Conservation (phyloP, 2,329 filamentous ascomycete species). For the Chrysoporthe cubensis region DNA sequence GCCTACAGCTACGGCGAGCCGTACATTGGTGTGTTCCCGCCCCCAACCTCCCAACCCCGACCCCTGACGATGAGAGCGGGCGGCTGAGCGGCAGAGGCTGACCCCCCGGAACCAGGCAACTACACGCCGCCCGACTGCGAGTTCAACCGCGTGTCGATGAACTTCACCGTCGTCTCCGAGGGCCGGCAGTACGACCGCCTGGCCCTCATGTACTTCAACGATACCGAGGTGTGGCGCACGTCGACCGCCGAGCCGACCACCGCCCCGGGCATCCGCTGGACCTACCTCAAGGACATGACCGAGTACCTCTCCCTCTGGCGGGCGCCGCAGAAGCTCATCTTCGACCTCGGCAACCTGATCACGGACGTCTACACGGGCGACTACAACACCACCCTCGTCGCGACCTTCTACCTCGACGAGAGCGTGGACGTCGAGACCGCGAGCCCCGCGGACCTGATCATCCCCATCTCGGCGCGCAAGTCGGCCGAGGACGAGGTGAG, state of each 20-base stretch:
- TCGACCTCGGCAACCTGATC: constrained; percentile 77
- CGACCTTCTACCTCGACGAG: constrained; percentile 66
- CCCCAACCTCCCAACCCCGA: background rate
- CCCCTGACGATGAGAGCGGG: background rate
- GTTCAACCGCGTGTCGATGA: constrained; percentile 77
- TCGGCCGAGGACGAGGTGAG: constrained; percentile 59
- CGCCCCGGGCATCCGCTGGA: constrained; percentile 71
- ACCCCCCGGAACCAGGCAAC: constrained; percentile 46
- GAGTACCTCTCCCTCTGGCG: constrained; percentile 71
- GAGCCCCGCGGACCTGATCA: constrained; percentile 64
- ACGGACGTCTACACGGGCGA: constrained; percentile 71
- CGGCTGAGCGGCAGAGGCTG: too few species aligned
- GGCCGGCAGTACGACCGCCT: constrained; percentile 79
- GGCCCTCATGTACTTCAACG: constrained; percentile 74
- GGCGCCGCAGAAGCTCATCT: constrained; percentile 72
- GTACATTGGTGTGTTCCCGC: constrained; percentile 63
- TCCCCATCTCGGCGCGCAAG: constrained; percentile 66
- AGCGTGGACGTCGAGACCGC: constrained; percentile 42
- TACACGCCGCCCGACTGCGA: constrained; percentile 70
- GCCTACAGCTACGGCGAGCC: constrained; percentile 73
- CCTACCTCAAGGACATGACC: constrained; percentile 79
- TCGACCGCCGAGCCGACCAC: constrained; percentile 78
- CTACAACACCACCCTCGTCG: constrained; percentile 76
- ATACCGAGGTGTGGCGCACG: constrained; percentile 81
- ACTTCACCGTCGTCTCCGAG: constrained; percentile 72